Percentiles rank a stretch among this genome's conserved stretches.
Conservation (phyloP, 352 stramenopile genomes). For the Phytophthora aleatoria region DNA sequence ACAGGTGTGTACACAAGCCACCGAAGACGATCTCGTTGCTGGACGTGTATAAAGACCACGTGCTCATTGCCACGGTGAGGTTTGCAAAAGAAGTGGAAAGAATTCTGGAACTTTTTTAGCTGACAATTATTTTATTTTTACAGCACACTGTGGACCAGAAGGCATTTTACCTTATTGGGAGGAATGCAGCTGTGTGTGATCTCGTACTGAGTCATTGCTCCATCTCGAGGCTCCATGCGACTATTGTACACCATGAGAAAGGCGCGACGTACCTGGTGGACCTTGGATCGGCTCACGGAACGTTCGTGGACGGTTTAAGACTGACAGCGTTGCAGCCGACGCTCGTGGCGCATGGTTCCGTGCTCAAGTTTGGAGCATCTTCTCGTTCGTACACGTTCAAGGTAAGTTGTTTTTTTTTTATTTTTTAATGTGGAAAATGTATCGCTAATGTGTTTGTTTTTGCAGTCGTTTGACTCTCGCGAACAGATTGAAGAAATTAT, state of each 20-base stretch:
- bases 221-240: slow-evolving; percentile 79
- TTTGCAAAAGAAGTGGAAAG: neutral
- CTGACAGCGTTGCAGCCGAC: slow-evolving; percentile 71
- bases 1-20: slow-evolving; percentile 56
- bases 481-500: slow-evolving; percentile 76
- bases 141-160: slow-evolving; percentile 84
- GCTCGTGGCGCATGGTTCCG: slow-evolving; percentile 62
- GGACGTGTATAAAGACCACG: slow-evolving; percentile 85
- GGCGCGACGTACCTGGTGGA: slow-evolving; percentile 80
- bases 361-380: slow-evolving; percentile 79
- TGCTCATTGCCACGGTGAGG: slow-evolving; percentile 74
- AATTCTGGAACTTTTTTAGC: neutral
- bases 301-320: slow-evolving; percentile 70
- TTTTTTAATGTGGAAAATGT: neutral
- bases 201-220: slow-evolving; percentile 86
- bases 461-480: slow-evolving; percentile 68
- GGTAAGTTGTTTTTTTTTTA: slow-evolving; percentile 17
- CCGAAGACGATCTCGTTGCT: slow-evolving; percentile 66
- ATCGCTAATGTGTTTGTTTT: slow-evolving; percentile 2
- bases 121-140: slow-evolving; percentile 10
- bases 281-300: slow-evolving; percentile 78
- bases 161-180: slow-evolving; percentile 73
- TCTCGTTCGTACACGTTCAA: slow-evolving; percentile 87
- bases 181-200: slow-evolving; percentile 76
- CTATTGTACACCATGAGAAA: slow-evolving; percentile 76